A percentile compares a stretch with the other conserved stretches of the same genome.
These are phyloP conservation scores for Botryotinia narcissicola DNA, from an alignment of 2,329 filamentous ascomycete species.

Conservation along the genomic window DNA sequence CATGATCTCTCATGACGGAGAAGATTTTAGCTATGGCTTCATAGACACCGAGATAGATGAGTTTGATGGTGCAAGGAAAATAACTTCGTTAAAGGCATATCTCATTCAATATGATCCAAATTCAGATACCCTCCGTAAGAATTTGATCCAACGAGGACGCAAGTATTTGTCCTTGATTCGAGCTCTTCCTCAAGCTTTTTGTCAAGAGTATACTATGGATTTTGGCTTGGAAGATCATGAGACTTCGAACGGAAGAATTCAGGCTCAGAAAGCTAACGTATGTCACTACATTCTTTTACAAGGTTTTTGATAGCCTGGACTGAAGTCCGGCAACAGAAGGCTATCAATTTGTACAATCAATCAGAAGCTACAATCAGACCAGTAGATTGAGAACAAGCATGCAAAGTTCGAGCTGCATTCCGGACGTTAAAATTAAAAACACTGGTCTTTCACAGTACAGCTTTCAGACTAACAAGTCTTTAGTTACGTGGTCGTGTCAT, in stretches of 20 bases:
- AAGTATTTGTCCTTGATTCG: conserved; percentile 12
- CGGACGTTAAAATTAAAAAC: too few relatives aligned
- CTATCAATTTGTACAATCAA: too few relatives aligned
- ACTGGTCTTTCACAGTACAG: too few relatives aligned
- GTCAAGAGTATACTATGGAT: not conserved
- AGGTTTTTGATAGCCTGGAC: too few relatives aligned
- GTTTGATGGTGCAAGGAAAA: not conserved
- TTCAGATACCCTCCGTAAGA: not conserved
- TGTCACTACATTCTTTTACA: not conserved
- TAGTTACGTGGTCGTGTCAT: conserved; percentile 14
- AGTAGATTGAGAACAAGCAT: too few relatives aligned
- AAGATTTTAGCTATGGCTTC: conserved; percentile 10
- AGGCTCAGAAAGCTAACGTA: not conserved
- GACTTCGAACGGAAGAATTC: not conserved
- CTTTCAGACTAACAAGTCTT: not conserved
- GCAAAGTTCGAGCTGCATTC: too few relatives aligned
- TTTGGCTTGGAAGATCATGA: not conserved
- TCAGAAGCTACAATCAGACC: too few relatives aligned
- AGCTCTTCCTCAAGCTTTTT: not conserved
- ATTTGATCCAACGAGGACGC: conserved; percentile 1
- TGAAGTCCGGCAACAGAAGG: too few relatives aligned
- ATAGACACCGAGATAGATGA: not conserved
- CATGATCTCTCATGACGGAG: conserved; percentile 11
- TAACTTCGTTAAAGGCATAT: not conserved
- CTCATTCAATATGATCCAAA: not conserved